A percentile compares a stretch with the other conserved stretches of the same genome.
These are phyloP conservation scores for Juncus effusus DNA, from an alignment of 176 grass and related monocot species.

Conservation along the genomic window DNA sequence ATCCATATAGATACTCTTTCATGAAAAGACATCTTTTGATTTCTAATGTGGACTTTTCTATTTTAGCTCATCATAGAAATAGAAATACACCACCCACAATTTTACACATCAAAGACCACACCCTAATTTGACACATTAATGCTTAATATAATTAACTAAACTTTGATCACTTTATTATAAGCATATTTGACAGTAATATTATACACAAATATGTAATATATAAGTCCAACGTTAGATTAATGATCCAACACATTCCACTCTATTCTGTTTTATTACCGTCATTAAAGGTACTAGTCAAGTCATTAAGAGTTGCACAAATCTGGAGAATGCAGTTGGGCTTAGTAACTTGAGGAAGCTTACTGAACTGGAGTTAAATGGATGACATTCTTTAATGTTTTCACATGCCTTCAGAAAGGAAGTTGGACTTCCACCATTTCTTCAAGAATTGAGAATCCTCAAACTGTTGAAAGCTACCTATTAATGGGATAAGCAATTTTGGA, in stretches of 20 bases:
- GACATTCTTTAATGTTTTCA: neutral
- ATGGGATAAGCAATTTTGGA: neutral
- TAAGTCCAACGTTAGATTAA: too few species aligned
- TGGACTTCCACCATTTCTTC: neutral
- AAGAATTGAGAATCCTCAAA: neutral
- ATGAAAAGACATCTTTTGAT: too few species aligned
- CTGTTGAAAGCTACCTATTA: neutral
- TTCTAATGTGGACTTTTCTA: too few species aligned
- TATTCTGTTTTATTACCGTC: neutral
- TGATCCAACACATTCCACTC: neutral
- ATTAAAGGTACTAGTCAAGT: neutral
- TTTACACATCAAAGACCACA: too few species aligned
- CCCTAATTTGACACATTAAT: too few species aligned
- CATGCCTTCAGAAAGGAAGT: neutral
- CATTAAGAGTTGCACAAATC: constrained; percentile 7
- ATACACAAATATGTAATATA: too few species aligned
- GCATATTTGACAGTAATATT: too few species aligned
- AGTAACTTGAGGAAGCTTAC: neutral
- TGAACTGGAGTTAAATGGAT: constrained; percentile 16
- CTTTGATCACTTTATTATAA: too few species aligned
- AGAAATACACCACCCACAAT: too few species aligned
- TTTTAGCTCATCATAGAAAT: too few species aligned
- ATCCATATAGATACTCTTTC: too few species aligned
- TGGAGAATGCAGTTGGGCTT: constrained; percentile 1
- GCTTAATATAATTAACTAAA: too few species aligned